Evolutionary conservation across 148 eudicot genomes (phyloP), one percentile per base, ranked within the genome.

Genomic region (Vaccinium darrowii): DNA sequence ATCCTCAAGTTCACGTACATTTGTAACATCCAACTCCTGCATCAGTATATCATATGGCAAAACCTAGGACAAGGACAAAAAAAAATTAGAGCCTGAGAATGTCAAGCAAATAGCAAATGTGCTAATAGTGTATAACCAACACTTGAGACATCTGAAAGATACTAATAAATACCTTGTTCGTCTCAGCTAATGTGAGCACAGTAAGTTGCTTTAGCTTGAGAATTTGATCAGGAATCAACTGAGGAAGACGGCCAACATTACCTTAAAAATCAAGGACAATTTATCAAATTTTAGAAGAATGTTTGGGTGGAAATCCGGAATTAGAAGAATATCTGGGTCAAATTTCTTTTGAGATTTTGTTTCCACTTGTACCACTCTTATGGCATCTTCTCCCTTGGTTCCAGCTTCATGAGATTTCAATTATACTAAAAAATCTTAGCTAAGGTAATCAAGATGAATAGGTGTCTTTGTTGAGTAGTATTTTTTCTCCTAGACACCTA

Each of bases 1-100:
- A 91, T 96, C 98, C 91, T 96, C 99, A 83, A 96, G 92, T 85
- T 96, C 97, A 11, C 98, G 99, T 15, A 96, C 99, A 91, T 95
- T 96, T 76, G 91, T 86, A 53, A 96, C 94, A 90, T 96, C 99
- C 87, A 96, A 84, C 89, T 96, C 98, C 81, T 87, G 89, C 93
- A 95, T 96, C 85, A 96, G 88, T 81, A 88, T 84, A 87, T 95
- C 98, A 89, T 96, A 96, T 7, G 99, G 94, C 53, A 96, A 89
- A 72, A 95, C 96, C 99, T 96, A 88, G 60, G 86, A 84, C 5
- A 62, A 63, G 23, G 49, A 51, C 69, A 75, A 85, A 80, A 18
- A 18, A 54, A 69, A 54, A 69, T 67, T 63, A 85, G 30, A 89
- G 54, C 18, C 57, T 12, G 30, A 60, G 72, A 62, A 67, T 82